Evolutionary conservation across 2,329 filamentous ascomycete species (phyloP), one percentile per base, ranked within the genome.

Genomic region (Polytolypa hystricis): DNA sequence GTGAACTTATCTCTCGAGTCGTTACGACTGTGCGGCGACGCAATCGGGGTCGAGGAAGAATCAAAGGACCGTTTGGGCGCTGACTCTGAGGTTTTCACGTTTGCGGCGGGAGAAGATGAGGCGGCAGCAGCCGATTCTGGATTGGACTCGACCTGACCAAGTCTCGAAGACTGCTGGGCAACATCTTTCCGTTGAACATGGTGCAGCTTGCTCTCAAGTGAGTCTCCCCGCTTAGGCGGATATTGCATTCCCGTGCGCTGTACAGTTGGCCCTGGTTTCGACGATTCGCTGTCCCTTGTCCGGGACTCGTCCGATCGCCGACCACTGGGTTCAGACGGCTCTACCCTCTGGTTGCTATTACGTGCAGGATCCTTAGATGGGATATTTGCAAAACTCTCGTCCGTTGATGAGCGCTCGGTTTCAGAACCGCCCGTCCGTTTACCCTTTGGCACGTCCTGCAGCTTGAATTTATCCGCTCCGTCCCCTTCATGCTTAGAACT

Each of bases 381-480:
- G 2, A 29, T 28, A n/a, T 29, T 38, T n/a, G 30, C 23, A 19
- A 20, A 6, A 15, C 17, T 39, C 15, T 39, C 30, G 14, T 21
- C 37, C 11, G 17, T 21, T 7, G 55, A 51, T 20, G 64, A 61
- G 11, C 60, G 59, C 26, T 64, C 60, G 34, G 11, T 60, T 42
- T 62, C 54, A n/a, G 64, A 62, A 34, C 56, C 66, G 18, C 61
- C 62, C n/a, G 57, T 49, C 55, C 69, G 70, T 53, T 68, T 72
- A 50, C 68, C 73, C 57, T 78, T 81, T 0, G 85, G 84, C 1
- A 81, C 83, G 33, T 93, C 84, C 52, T 89, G 84, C 29, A 91
- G 61, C 58, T 80, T 84, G 60, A 87, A 87, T 18, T 77, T 76
- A 9, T 83, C 78, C 17, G 16, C 21, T 29, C 37, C 42, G 14